Conservation (phyloP, 2,329 filamentous ascomycete species). For the Talaromyces sp. region DNA sequence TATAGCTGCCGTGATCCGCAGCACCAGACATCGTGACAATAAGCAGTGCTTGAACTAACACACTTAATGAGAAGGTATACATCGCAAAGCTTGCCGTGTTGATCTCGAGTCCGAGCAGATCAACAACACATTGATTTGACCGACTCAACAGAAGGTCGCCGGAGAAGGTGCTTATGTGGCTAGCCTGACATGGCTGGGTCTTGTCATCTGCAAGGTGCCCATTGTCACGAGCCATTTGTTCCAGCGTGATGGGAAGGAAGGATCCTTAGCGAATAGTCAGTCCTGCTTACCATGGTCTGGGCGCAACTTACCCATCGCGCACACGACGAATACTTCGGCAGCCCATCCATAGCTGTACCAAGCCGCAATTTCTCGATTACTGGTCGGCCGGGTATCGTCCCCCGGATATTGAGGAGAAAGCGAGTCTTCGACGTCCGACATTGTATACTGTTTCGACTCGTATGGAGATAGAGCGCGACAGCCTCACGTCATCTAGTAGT, state of each 20-base stretch:
- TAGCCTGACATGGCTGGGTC: slow-evolving; percentile 30
- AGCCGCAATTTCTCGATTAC: slow-evolving; percentile 77
- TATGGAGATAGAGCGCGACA: neutral
- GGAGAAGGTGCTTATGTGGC: slow-evolving; percentile 12
- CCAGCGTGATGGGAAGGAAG: slow-evolving; percentile 92
- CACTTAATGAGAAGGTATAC: slow-evolving; percentile 95
- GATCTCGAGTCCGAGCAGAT: slow-evolving; percentile 76
- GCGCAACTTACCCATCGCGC: slow-evolving; percentile 61
- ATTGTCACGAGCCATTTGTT: slow-evolving; percentile 88
- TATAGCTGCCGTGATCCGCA: slow-evolving; percentile 87
- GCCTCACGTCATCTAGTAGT: neutral
- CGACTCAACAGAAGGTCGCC: neutral
- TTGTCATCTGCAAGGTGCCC: slow-evolving; percentile 80
- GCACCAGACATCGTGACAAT: slow-evolving; percentile 96
- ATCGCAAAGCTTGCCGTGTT: slow-evolving; percentile 97
- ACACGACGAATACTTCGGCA: slow-evolving; percentile 93
- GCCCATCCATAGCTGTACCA: slow-evolving; percentile 98
- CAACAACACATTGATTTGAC: slow-evolving; percentile 72
- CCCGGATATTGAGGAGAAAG: slow-evolving; percentile 63
- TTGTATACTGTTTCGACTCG: slow-evolving; percentile 12
- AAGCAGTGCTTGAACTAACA: slow-evolving; percentile 80
- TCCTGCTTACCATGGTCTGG: neutral
- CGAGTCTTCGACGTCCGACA: slow-evolving; percentile 30
- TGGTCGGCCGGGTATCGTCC: slow-evolving; percentile 87
- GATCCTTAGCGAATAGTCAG: slow-evolving; percentile 56